Evolutionary conservation across 176 grass and related monocot genomes (phyloP).

Genomic region (Oryza brachyantha): DNA sequence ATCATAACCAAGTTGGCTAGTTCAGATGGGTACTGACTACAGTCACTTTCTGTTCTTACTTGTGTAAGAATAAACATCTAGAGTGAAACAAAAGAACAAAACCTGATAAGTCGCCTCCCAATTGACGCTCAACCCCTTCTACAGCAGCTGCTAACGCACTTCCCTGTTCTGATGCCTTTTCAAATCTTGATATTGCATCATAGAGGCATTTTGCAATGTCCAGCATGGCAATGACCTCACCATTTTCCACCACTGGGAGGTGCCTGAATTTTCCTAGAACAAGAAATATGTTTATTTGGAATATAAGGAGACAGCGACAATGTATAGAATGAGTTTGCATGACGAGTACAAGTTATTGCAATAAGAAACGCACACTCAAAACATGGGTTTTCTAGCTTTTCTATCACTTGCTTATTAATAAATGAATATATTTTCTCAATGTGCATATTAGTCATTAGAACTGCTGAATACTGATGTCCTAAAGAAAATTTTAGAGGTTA

Average conservation of each 20-base stretch:
- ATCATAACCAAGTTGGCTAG: no score
- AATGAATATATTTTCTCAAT: not conserved
- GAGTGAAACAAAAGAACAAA: not conserved
- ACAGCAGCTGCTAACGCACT: conserved; percentile 80
- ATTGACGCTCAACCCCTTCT: conserved; percentile 73
- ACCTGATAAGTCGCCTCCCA: conserved; percentile 64
- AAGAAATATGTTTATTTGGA: conserved; percentile 17
- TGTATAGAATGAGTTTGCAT: not conserved
- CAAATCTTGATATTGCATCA: conserved; percentile 96
- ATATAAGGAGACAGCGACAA: not conserved
- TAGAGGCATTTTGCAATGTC: conserved; percentile 95
- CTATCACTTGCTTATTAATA: conserved; percentile 9
- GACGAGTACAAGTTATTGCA: not conserved
- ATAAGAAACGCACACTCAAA: not conserved
- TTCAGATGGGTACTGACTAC: not conserved
- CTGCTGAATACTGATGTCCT: not conserved
- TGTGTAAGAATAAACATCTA: not conserved
- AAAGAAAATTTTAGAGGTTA: not conserved
- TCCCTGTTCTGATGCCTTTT: conserved; percentile 86
- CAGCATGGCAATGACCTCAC: conserved; percentile 92
- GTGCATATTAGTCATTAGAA: not conserved
- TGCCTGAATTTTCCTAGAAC: conserved; percentile 96
- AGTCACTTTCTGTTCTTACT: conserved; percentile 1
- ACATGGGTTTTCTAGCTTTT: not conserved
- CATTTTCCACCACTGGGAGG: conserved; percentile 98